Percentiles rank a stretch among this genome's conserved stretches.
These are phyloP conservation scores for Skeletonema grethae DNA, from an alignment of 108 stramenopile genomes.

Conservation along the genomic window DNA sequence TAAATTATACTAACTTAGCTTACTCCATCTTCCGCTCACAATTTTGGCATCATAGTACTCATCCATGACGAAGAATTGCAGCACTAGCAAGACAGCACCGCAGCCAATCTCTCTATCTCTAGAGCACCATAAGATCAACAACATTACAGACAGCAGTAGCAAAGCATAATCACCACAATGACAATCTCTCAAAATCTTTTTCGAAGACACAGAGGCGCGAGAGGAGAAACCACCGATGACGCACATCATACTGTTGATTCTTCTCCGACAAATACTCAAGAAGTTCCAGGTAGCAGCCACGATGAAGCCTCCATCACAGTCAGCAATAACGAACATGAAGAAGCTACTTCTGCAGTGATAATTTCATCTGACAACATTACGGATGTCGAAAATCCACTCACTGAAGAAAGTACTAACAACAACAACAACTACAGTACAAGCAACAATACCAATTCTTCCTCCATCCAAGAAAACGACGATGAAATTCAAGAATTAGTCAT, in stretches of 20 bases:
- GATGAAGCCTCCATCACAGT: neutral
- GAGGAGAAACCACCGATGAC: neutral
- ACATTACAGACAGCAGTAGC: neutral
- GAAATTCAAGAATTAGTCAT: conserved; percentile 39
- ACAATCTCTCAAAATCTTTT: neutral
- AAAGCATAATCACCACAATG: neutral
- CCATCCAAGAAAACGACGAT: neutral
- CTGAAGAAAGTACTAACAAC: neutral
- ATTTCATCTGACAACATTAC: neutral
- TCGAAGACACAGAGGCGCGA: conserved; percentile 1
- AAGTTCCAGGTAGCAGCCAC: neutral
- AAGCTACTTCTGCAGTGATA: neutral
- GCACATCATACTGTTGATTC: neutral
- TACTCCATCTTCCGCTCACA: neutral
- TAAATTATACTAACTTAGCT: too few relatives aligned
- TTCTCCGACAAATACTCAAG: neutral
- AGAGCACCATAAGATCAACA: neutral
- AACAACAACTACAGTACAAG: neutral
- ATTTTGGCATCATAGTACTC: neutral
- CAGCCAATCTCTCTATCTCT: neutral
- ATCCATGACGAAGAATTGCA: too few relatives aligned
- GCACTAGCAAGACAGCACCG: neutral
- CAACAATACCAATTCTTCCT: neutral
- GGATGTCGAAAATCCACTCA: neutral
- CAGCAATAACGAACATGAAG: neutral